These are phyloP conservation scores for Entoloma clypeatum DNA, from an alignment of 1,284 basidiomycete genomes.

Conservation along the genomic window DNA sequence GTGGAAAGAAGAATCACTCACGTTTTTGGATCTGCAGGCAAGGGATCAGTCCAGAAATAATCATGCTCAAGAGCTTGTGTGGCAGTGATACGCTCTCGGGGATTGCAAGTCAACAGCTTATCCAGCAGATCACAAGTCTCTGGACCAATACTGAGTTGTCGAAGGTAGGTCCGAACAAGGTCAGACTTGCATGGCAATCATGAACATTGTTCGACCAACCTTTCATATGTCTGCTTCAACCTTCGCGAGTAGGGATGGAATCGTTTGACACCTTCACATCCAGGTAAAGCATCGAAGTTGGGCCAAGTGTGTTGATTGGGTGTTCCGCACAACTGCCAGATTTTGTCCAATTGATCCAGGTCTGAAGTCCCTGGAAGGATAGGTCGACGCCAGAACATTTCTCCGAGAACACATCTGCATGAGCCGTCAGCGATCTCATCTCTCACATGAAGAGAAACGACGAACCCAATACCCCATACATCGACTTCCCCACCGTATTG, in stretches of 20 bases:
- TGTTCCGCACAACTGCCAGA: slow-evolving; percentile 86
- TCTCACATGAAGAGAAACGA: slow-evolving; percentile 15
- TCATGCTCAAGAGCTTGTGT: slow-evolving; percentile 83
- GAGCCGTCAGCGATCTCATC: slow-evolving; percentile 6
- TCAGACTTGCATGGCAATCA: slow-evolving; percentile 11
- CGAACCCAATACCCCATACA: slow-evolving; percentile 96
- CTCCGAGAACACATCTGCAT: slow-evolving; percentile 84
- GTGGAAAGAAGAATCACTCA: slow-evolving; percentile 33
- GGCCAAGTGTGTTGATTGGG: slow-evolving; percentile 84
- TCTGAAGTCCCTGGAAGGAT: slow-evolving; percentile 89
- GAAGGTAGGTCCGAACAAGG: slow-evolving; percentile 6
- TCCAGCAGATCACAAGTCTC: slow-evolving; percentile 92
- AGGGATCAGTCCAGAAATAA: slow-evolving; percentile 88
- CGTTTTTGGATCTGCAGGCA: slow-evolving; percentile 82
- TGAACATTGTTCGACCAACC: slow-evolving; percentile 35
- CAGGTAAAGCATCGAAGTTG: slow-evolving; percentile 73
- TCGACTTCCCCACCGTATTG: slow-evolving; percentile 94
- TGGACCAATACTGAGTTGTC: slow-evolving; percentile 45
- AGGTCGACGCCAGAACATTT: slow-evolving; percentile 90
- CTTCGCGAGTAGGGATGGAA: slow-evolving; percentile 50
- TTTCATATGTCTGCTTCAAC: slow-evolving; percentile 55
- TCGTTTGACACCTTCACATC: slow-evolving; percentile 74
- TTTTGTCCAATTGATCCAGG: slow-evolving; percentile 86
- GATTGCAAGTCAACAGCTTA: slow-evolving; percentile 88
- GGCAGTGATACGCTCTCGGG: slow-evolving; percentile 89